Percentiles rank a stretch among this genome's conserved stretches.
Evolutionary conservation across 2,329 filamentous ascomycete species (phyloP).

Genomic region (Pleoardoris graminearum): DNA sequence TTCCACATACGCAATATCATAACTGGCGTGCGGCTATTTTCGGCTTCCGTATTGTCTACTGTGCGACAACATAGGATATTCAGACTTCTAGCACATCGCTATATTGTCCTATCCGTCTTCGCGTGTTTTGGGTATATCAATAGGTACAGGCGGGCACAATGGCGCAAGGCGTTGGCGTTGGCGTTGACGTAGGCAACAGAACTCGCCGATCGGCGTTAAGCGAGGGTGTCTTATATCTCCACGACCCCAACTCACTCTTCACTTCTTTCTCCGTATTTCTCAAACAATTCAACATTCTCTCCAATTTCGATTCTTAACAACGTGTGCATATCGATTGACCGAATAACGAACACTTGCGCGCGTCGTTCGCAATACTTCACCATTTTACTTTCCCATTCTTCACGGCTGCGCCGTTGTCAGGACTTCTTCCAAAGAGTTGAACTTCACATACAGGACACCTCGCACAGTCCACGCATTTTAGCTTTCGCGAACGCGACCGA

Average conservation of each 20-base stretch:
- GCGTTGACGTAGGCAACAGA: neutral
- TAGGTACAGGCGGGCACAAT: neutral
- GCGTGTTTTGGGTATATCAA: neutral
- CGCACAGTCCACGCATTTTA: too few species aligned
- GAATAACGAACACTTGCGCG: too few species aligned
- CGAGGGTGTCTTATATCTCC: neutral
- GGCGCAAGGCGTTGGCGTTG: neutral
- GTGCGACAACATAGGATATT: too few species aligned
- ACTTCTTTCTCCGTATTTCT: neutral
- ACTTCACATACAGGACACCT: too few species aligned
- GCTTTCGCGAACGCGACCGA: too few species aligned
- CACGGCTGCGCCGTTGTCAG: too few species aligned
- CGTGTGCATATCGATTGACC: neutral
- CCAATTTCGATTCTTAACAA: neutral
- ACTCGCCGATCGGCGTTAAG: neutral
- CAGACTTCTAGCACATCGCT: too few species aligned
- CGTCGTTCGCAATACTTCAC: too few species aligned
- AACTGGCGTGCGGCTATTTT: too few species aligned
- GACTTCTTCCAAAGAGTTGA: too few species aligned
- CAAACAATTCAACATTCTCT: neutral
- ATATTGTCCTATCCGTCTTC: neutral
- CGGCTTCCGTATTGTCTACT: too few species aligned
- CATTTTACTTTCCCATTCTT: too few species aligned
- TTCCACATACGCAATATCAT: neutral
- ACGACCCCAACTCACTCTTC: neutral